Percentiles rank a stretch among this genome's conserved stretches.
phyloP scores from a whole-genome alignment of 305 asterid species.

The Fraxinus nigra region DNA sequence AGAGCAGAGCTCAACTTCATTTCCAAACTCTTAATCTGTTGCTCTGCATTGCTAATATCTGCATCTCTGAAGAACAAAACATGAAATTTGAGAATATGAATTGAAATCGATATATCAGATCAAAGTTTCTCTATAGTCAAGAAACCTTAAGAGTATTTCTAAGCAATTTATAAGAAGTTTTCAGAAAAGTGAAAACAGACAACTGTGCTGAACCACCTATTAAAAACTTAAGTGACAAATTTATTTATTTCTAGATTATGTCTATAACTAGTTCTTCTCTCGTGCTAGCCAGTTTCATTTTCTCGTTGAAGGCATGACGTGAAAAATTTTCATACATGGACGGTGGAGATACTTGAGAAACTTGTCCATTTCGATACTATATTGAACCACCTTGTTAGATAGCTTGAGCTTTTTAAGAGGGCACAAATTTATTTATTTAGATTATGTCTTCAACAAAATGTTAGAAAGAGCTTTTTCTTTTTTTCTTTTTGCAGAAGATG shows the following conservation, averaged over 20 bases:
- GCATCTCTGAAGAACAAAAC: slow-evolving; percentile 63
- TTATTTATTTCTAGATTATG: background rate
- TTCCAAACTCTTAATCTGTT: slow-evolving; percentile 66
- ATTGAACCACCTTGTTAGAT: background rate
- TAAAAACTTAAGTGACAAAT: background rate
- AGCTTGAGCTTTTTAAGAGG: background rate
- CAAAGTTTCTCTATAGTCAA: slow-evolving; percentile 16
- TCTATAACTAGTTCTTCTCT: background rate
- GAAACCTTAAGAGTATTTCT: background rate
- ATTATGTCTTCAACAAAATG: background rate
- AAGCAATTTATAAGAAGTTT: background rate
- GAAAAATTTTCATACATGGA: background rate
- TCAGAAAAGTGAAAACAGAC: background rate
- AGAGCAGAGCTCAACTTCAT: slow-evolving; percentile 67
- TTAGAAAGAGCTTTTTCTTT: background rate
- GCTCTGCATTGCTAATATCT: slow-evolving; percentile 57
- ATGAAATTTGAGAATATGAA: slow-evolving; percentile 18
- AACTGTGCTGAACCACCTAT: background rate
- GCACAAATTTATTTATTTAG: background rate
- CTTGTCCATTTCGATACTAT: background rate
- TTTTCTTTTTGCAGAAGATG: background rate
- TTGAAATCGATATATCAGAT: slow-evolving; percentile 14
- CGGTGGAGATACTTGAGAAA: background rate
- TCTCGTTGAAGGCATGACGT: background rate
- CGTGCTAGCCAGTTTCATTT: background rate